Base-by-base conservation (phyloP, 441 rosid genomes). In the Rhodomyrtus psidioides region DNA sequence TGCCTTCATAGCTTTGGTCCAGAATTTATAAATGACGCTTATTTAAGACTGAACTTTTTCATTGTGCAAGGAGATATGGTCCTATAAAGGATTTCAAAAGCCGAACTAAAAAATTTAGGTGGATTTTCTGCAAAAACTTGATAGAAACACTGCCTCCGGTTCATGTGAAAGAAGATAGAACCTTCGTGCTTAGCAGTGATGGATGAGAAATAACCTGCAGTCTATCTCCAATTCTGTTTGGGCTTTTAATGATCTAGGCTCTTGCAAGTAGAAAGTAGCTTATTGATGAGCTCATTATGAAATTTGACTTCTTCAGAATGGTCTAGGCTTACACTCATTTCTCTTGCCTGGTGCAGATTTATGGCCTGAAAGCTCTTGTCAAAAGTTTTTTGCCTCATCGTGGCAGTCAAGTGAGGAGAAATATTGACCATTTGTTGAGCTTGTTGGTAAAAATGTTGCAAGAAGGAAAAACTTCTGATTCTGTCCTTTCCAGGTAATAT, bases 301-400 rank as follows among this genome's bases (percentile, higher is more conserved):
- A 19, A 28, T 44, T n/a, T 65, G 7, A 75, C 26, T 84, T 65
- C 51, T 21, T 84, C 21, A 10, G 55, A 10, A 16, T 26, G 34
- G 15, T 58, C 53, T 84, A 12, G 8, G 53, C 81, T 51, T 24
- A 26, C 10, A 24, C 59, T 62, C 28, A n/a, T 54, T 82, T 5
- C 74, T 42, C 81, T 84, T 83, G 53, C 86, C 85, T 84, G 87
- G 86, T 89, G 92, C 96, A 98, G 99, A 93, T 95, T 88, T 95
- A 93, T 93, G 98, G 95, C 86, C 94, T 98, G 84, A 98, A 95
- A 91, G 89, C 95, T 84, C 95, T 98, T 83, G 98, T 94, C 86
- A 95, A 90, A 92, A 94, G 98, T 87, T 96, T 95, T 91, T 90
- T 95, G 93, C 96, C 98, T 62, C 92, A 91, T 88, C 92, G 70